Evolutionary conservation across 2,329 filamentous ascomycete genomes (phyloP), one percentile per base, ranked within the genome.

Genomic region (Venturia carpophila): DNA sequence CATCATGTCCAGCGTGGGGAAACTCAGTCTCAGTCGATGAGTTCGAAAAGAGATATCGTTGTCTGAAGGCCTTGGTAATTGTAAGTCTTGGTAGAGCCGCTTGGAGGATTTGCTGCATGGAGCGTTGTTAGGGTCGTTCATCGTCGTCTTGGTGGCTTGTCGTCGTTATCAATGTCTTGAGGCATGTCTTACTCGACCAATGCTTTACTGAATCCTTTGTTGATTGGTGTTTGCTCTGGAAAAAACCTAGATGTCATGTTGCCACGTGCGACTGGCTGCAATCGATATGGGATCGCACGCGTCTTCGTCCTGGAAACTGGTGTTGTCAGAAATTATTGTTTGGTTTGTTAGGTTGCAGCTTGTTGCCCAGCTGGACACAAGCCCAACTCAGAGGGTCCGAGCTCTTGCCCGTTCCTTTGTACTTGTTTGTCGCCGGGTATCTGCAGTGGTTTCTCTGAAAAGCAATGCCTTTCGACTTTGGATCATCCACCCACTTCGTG

Each of bases 401-500:
- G 1, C 70, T 66, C 58, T 76, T 69, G 1, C 74, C 74, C 43
- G 65, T 58, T 7, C 74, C 73, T 60, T 71, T 71, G 64, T 75
- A 75, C 45, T 69, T 63, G 63, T 76, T 77, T 62, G 69, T 68
- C 66, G 70, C 72, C 0, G 74, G 75, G 45, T 73, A 75, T 68
- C 71, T 76, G 69, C 75, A 76, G 65, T 77, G 75, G 24, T 70
- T 72, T 27, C 74, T 70, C 67, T 73, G 68, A 37, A 72, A 75
- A 11, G 71, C 67, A 4, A 75, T 69, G 0, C 74, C 74, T n/a
- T 68, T 58, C 19, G 65, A 67, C 49, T 69, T n/a, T 0, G 69
- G 72, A 49, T 71, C 69, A 64, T 75, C 72, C 30, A 64, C 64
- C 30, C 21, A 66, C 19, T 58, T 63, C 10, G 60, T 56, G n/a